Conservation (phyloP, 2,329 filamentous ascomycete species). For the Clarireedia hainanense region DNA sequence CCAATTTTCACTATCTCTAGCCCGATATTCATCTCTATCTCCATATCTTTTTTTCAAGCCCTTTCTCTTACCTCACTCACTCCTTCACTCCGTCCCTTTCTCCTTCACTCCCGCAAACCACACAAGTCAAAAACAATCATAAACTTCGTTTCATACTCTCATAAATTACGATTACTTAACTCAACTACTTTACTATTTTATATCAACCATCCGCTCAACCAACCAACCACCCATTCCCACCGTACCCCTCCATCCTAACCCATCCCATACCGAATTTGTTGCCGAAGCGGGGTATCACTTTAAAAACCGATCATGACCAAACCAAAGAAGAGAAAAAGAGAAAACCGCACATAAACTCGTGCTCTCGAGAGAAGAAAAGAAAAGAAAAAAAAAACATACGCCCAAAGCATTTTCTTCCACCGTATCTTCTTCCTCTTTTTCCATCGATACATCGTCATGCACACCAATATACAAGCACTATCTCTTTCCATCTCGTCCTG, state of each 20-base stretch:
- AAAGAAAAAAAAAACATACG: too few species aligned
- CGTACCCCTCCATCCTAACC: background rate
- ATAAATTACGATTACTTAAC: constrained; percentile 1
- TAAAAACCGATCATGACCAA: background rate
- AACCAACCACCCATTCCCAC: background rate
- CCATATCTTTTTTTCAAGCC: too few species aligned
- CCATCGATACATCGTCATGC: background rate
- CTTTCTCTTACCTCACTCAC: too few species aligned
- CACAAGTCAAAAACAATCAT: background rate
- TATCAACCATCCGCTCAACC: background rate
- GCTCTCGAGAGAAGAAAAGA: too few species aligned
- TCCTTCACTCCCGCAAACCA: background rate
- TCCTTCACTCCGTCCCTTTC: too few species aligned
- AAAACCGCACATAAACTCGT: background rate
- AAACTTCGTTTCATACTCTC: background rate
- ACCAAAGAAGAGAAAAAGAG: background rate
- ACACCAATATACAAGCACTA: background rate
- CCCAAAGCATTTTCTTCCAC: background rate
- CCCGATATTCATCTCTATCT: too few species aligned
- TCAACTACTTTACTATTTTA: background rate
- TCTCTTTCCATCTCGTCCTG: background rate
- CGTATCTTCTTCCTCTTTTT: background rate
- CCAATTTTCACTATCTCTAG: too few species aligned
- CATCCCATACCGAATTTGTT: background rate
- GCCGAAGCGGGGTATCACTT: constrained; percentile 9